Percentiles rank a stretch among this genome's conserved stretches.
phyloP scores from a whole-genome alignment of 75 land plant genomes.

The Chamaecyparis obtusa region DNA sequence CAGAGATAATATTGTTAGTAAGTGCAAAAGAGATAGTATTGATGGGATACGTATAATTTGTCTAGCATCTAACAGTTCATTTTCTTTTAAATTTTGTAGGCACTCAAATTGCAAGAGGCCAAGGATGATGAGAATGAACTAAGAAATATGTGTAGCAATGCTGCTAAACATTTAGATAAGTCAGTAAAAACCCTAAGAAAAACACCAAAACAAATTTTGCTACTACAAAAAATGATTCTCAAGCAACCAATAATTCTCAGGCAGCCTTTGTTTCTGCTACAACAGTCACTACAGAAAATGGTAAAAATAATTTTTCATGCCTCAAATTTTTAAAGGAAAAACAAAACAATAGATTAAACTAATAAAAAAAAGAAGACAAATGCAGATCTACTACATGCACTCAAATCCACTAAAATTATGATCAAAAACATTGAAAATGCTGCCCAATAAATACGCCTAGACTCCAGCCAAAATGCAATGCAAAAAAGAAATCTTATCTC shows the following conservation, averaged over 20 bases:
- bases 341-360: too few species aligned
- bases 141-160: not conserved
- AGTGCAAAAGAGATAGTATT: too few species aligned
- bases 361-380: too few species aligned
- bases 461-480: too few species aligned
- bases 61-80: not conserved
- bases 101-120: constrained; percentile 40
- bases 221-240: not conserved
- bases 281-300: not conserved
- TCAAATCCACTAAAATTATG: too few species aligned
- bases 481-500: too few species aligned
- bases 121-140: constrained; percentile 18
- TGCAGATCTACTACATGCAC: too few species aligned
- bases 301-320: not conserved
- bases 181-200: constrained; percentile 16
- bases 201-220: not conserved
- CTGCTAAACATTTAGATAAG: constrained; percentile 18
- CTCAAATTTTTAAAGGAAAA: too few species aligned
- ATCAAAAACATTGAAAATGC: too few species aligned
- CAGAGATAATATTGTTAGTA: too few species aligned
- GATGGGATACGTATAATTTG: too few species aligned
- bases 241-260: not conserved
- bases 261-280: not conserved
- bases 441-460: too few species aligned
- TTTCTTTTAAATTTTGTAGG: constrained; percentile 17